phyloP scores from a whole-genome alignment of 2,329 filamentous ascomycete species.

The Colletotrichum lindemuthianum region DNA sequence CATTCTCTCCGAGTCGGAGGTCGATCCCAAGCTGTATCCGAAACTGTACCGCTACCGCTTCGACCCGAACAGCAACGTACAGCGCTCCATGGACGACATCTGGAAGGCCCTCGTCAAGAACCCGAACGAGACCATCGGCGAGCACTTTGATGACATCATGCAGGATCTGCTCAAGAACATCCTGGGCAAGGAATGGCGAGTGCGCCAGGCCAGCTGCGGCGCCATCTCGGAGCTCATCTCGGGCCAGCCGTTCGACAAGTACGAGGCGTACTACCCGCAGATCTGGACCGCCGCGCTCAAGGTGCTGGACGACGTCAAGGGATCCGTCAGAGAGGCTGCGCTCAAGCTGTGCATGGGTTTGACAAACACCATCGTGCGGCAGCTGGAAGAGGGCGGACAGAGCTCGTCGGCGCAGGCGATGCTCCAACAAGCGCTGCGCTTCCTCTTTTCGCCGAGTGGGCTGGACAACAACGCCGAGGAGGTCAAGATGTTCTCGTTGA shows the following conservation, averaged over 20 bases:
- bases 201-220: conserved; percentile 89
- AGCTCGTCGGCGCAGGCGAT: conserved; percentile 78
- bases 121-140: conserved; percentile 77
- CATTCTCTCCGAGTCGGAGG: conserved; percentile 86
- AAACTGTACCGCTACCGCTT: conserved; percentile 96
- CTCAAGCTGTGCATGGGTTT: conserved; percentile 84
- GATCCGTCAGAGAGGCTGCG: conserved; percentile 84
- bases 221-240: conserved; percentile 90
- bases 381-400: conserved; percentile 81
- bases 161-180: conserved; percentile 87
- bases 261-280: conserved; percentile 84
- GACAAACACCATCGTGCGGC: conserved; percentile 85
- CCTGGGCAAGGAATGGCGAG: conserved; percentile 91
- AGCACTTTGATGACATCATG: conserved; percentile 89
- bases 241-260: conserved; percentile 78
- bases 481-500: conserved; percentile 83
- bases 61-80: conserved; percentile 93
- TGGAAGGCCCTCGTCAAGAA: conserved; percentile 98
- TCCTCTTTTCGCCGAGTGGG: conserved; percentile 87
- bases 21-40: conserved; percentile 94
- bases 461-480: conserved; percentile 91
- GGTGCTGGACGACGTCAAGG: conserved; percentile 96
- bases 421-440: conserved; percentile 88
- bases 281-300: conserved; percentile 90
- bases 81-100: conserved; percentile 96